phyloP scores from a whole-genome alignment of 2,329 filamentous ascomycete genomes.

The Arthrobotrys sinensis region DNA sequence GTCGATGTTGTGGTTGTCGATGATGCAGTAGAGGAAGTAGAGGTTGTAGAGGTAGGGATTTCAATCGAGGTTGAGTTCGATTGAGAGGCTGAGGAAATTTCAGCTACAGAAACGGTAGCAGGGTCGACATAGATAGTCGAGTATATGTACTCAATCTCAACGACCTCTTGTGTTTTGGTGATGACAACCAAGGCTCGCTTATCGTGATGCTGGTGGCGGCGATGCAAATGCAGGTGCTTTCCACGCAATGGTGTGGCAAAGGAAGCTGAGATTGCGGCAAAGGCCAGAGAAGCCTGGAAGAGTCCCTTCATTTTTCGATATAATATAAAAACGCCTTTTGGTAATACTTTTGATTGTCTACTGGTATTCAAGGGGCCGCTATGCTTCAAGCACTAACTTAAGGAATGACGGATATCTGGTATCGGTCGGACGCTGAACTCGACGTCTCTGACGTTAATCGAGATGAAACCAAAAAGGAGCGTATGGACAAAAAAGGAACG shows the following conservation, averaged over 20 bases:
- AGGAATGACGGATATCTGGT: slow-evolving; percentile 49
- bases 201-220: slow-evolving; percentile 43
- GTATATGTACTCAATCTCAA: slow-evolving; percentile 55
- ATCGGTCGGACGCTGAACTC: slow-evolving; percentile 44
- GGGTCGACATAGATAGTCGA: slow-evolving; percentile 51
- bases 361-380: background rate
- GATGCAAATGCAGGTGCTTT: slow-evolving; percentile 33
- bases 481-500: slow-evolving; percentile 50
- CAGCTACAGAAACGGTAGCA: background rate
- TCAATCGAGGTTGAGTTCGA: slow-evolving; percentile 14
- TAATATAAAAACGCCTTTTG: slow-evolving; percentile 14
- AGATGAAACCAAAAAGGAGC: slow-evolving; percentile 53
- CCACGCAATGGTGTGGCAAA: slow-evolving; percentile 36
- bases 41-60: slow-evolving; percentile 27
- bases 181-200: slow-evolving; percentile 56
- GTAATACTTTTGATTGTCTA: background rate
- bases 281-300: slow-evolving; percentile 45
- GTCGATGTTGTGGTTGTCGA: slow-evolving; percentile 15
- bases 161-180: slow-evolving; percentile 54
- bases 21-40: slow-evolving; percentile 16
- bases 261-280: slow-evolving; percentile 34
- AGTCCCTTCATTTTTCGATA: slow-evolving; percentile 51
- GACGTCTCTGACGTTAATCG: slow-evolving; percentile 57
- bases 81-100: background rate
- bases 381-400: slow-evolving; percentile 29